Base-by-base conservation (phyloP, 2,329 filamentous ascomycete species). In the Calonectria hongkongensis region DNA sequence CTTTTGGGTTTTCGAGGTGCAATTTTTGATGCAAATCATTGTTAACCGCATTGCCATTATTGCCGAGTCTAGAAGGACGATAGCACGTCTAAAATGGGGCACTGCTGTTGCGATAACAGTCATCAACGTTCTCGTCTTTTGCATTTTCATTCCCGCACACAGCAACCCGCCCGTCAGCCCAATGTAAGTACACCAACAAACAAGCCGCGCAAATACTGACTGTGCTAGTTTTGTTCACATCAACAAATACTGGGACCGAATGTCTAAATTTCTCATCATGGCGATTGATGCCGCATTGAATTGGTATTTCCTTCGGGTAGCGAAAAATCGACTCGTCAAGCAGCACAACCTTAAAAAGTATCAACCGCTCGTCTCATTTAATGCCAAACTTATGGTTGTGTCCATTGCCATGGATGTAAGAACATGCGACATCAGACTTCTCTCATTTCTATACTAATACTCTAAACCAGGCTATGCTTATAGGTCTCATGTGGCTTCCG, bases 11-110 rank as follows among this genome's bases (percentile, higher is more conserved):
- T 83, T 87, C 30, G 81, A 88, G 70, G 85, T 89, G 16, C 88
- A 90, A 71, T 81, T 89, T 3, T 75, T 90, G 3, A 85, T 89
- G 81, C 88, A 90, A 74, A 90, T 90, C 48, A 89, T 90, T 74
- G 86, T 89, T 78, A 90, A 90, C 75, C 85, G 89, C 62, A 87
- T 89, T 21, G 84, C 85, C 0, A 84, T 90, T 48, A 86, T 90
- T 45, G 83, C 86, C 15, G 84, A 87, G n/a, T 81, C 85, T 50
- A 82, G 81, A 28, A 79, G 75, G 0, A 85, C 83, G 1, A 83
- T 86, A 5, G 21, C 64, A 0, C 80, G 76, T 18, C 73, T 90
- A 27, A 89, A 90, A 81, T 88, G 86, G 86, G 83, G 83, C 1
- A 85, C 86, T 0, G 83, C 87, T 0, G 48, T 80, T 0, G 16